phyloP scores from a whole-genome alignment of 495 filamentous ascomycete species.

The Penicillium riverlandense region DNA sequence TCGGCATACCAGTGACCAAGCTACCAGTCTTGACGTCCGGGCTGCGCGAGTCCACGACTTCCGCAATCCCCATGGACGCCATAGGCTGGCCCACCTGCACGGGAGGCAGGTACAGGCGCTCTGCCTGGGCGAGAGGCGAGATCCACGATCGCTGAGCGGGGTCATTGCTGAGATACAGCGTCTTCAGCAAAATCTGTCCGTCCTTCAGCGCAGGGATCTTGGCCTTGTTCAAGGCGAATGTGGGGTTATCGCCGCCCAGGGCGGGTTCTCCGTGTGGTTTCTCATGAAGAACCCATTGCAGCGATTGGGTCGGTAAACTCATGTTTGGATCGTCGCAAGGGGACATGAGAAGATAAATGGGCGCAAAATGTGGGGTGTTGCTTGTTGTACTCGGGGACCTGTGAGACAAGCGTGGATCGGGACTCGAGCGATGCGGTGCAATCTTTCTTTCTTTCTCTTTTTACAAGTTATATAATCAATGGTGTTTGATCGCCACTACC shows the following conservation, averaged over 20 bases:
- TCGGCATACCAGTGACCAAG: conserved; percentile 28
- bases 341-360: too few relatives aligned
- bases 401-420: too few relatives aligned
- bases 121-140: conserved; percentile 26
- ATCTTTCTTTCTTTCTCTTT: too few relatives aligned
- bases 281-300: neutral
- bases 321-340: too few relatives aligned
- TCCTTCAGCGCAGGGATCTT: neutral
- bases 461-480: too few relatives aligned
- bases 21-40: conserved; percentile 24
- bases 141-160: conserved; percentile 68
- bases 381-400: too few relatives aligned
- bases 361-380: too few relatives aligned
- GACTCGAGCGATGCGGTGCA: too few relatives aligned
- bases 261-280: neutral
- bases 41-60: conserved; percentile 33
- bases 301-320: neutral
- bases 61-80: conserved; percentile 42
- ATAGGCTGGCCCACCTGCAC: conserved; percentile 53
- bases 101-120: conserved; percentile 51
- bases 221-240: neutral
- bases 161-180: conserved; percentile 58
- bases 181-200: conserved; percentile 49
- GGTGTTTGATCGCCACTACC: too few relatives aligned
- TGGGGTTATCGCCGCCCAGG: neutral